These are phyloP conservation scores for Colletotrichum incanum DNA, from an alignment of 2,329 filamentous ascomycete species.

Conservation along the genomic window DNA sequence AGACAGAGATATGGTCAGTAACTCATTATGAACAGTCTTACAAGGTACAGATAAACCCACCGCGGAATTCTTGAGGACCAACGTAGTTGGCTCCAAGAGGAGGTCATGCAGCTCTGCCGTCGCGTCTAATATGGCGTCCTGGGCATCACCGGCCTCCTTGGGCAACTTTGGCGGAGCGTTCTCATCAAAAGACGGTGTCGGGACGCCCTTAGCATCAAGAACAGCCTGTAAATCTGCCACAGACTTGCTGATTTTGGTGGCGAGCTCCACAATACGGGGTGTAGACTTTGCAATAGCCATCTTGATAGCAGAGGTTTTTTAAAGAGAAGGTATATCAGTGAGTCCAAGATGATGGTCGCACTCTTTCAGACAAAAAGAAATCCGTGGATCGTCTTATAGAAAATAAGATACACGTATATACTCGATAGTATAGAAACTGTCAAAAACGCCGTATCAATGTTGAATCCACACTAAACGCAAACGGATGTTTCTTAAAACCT, in stretches of 20 bases:
- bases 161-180: background rate
- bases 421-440: no score
- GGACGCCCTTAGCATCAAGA: background rate
- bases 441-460: no score
- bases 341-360: background rate
- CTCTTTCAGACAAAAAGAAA: no score
- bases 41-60: background rate
- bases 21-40: background rate
- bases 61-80: background rate
- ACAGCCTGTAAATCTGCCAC: slow-evolving; percentile 6
- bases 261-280: slow-evolving; percentile 9
- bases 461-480: no score
- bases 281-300: slow-evolving; percentile 1
- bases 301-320: background rate
- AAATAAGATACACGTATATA: no score
- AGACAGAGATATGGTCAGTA: background rate
- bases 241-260: slow-evolving; percentile 4
- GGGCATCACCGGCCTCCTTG: background rate
- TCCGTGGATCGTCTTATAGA: no score
- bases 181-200: slow-evolving; percentile 4
- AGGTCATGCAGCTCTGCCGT: slow-evolving; percentile 4
- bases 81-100: background rate
- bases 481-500: no score
- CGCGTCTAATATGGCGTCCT: slow-evolving; percentile 9
- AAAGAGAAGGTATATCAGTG: background rate